Base-by-base conservation (phyloP, 139 green algal genomes). In the Tetradesmus obliquus region DNA sequence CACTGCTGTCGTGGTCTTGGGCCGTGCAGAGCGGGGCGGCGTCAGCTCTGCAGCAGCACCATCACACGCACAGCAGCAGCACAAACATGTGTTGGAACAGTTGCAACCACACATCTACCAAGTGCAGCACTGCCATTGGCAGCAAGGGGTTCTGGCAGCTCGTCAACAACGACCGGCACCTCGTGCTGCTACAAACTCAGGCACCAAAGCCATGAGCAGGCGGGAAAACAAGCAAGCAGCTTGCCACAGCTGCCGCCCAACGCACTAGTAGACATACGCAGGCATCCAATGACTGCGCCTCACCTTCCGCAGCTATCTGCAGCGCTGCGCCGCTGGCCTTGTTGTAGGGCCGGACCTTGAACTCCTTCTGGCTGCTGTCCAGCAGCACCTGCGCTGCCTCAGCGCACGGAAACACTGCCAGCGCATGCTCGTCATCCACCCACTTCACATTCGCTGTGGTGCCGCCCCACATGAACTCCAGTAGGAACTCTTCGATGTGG, bases 1-100 rank as follows among this genome's bases (percentile, higher is more conserved):
- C 20, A 96, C 94, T 13, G 94, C 92, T 8, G 94, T 90, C 0
- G 94, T 94, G 10, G 94, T 96, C 82, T 94, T 94, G 71, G 94
- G 94, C 3, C 94, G 90, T 32, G 54, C 82, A 20, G 87, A 91
- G 15, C 91, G 89, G 0, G 94, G 94, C 8, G 94, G 90, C 7
- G 94, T 88, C 32, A 96, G 90, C 71, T 95, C 94, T 95, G 90
- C 57, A 92, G 86, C 53, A 82, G 81, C 81, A 54, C 8, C 51
- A 71, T 8, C n/a, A 79, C n/a, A 32, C n/a, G 7, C 2, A 82
- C 76, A 82, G 6, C 24, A 82, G 7, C 15, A 12, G 76, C 5
- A 79, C 17, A 22, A 82, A 71, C 10, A 19, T 71, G 60, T 71
- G 60, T 19, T 71, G 60, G 10, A 19, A 71, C 3, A 20, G 60